These are phyloP conservation scores for Heterobasidion occidentale DNA, from an alignment of 1,284 basidiomycete genomes.

Conservation along the genomic window DNA sequence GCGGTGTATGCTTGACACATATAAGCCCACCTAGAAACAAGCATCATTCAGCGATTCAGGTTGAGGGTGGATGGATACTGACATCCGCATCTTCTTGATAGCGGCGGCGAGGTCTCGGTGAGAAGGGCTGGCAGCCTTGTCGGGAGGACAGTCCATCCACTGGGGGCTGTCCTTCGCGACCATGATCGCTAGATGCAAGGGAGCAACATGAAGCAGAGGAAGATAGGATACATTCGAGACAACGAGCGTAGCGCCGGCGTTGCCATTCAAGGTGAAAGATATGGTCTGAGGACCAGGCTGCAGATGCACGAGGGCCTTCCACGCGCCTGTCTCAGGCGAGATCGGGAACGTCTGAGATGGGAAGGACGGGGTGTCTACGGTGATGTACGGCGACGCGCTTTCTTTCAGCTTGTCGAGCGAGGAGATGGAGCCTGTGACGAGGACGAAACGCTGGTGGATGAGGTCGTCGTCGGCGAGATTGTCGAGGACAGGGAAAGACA, in stretches of 20 bases:
- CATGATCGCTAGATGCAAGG: neutral
- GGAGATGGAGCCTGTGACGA: slow-evolving; percentile 1
- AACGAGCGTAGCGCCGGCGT: neutral
- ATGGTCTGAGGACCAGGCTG: neutral
- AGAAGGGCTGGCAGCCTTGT: slow-evolving; percentile 1
- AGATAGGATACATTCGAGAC: neutral
- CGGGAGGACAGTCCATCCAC: slow-evolving; percentile 1
- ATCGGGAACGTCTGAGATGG: neutral
- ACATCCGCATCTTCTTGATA: slow-evolving; percentile 1
- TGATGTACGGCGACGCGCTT: neutral
- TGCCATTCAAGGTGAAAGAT: slow-evolving; percentile 1
- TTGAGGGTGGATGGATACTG: neutral
- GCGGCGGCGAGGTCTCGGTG: neutral
- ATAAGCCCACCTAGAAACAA: neutral
- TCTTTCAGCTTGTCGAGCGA: neutral
- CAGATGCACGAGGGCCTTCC: slow-evolving; percentile 2
- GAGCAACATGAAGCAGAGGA: neutral
- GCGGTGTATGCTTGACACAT: slow-evolving; percentile 2
- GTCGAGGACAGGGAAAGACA: neutral
- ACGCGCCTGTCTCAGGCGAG: neutral
- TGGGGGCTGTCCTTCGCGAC: neutral
- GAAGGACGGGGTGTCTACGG: neutral
- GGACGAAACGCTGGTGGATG: slow-evolving; percentile 1
- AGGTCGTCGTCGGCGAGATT: neutral
- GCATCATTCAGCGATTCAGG: neutral